Conservation (phyloP, 192 early-diverging fungal genomes). For the Coemansia sp. region DNA sequence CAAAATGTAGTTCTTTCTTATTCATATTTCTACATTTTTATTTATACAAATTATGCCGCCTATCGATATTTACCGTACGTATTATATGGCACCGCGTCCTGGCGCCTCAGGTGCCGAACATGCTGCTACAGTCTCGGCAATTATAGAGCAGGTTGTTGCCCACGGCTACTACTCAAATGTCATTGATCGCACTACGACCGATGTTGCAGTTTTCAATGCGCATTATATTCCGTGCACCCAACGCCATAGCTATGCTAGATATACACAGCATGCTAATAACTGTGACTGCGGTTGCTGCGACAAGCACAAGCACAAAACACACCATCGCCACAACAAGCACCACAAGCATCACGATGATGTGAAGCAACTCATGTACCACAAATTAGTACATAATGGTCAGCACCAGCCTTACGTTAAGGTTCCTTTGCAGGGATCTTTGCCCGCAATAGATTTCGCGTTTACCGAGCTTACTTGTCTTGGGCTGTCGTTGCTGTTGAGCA, state of each 20-base stretch:
- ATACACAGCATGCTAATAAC: slow-evolving; percentile 1
- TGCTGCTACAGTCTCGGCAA: not conserved
- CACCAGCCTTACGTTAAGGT: not conserved
- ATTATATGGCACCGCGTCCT: slow-evolving; percentile 7
- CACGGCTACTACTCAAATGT: not conserved
- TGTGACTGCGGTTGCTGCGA: slow-evolving; percentile 6
- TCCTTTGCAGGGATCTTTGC: not conserved
- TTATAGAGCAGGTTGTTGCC: slow-evolving; percentile 15
- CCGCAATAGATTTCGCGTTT: slow-evolving; percentile 14
- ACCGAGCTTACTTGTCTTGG: slow-evolving; percentile 24
- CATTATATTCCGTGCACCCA: not conserved
- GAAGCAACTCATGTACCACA: not conserved
- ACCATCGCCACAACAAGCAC: slow-evolving; percentile 6
- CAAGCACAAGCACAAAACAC: slow-evolving; percentile 6
- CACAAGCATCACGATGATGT: not conserved
- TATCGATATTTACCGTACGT: slow-evolving; percentile 10
- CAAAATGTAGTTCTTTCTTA: not conserved
- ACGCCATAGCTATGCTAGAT: not conserved
- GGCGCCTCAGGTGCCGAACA: not conserved
- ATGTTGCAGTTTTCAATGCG: not conserved
- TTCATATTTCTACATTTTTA: slow-evolving; percentile 5
- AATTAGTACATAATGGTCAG: not conserved
- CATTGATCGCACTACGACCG: not conserved
- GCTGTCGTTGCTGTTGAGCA: slow-evolving; percentile 25
- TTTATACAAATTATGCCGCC: slow-evolving; percentile 21